Base-by-base conservation (phyloP, 805 yeast species). In the Ogataea paraovalis region DNA sequence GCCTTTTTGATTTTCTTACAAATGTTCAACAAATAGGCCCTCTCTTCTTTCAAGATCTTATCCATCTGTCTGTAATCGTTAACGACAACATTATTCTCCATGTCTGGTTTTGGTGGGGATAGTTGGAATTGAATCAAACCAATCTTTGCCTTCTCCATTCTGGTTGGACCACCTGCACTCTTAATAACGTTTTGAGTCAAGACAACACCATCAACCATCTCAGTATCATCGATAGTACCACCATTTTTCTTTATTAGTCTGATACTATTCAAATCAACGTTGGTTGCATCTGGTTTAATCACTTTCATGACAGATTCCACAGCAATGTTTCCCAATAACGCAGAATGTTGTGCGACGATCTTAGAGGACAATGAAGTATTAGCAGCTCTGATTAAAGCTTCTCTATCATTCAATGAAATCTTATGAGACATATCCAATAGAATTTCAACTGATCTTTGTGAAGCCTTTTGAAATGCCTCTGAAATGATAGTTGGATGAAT, bases 61-160 rank as follows among this genome's bases (percentile, higher is more conserved):
- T 94, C 99, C 99, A 94, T 94, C 71, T 94, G 99, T 70, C 99
- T 82, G 74, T 94, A 94, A 69, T 94, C 99, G 64, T 87, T 94
- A 46, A 94, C 98, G 48, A 94, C 96, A 43, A 94, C 92, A 65
- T 91, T 92, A 69, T 94, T 94, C 72, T 94, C 99, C 85, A 95
- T 85, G 64, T 90, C 97, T 19, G 97, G 97, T 66, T 90, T 90
- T 55, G 97, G 97, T 21, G 97, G 97, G 19, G 96, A 88, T 53
- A 90, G 78, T 75, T 87, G 99, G 74, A 87, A 94, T 74, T 90
- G 99, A 62, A 87, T 80, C 62, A 87, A 78, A 25, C 87, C 98
- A 64, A 89, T 89, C 56, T 77, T 79, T 14, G 99, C 98, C 74
- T 91, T 92, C 65, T 94, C 99, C 66, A 88, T 79, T 64, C 97